These are phyloP conservation scores for Margaritispora aquatica DNA, from an alignment of 495 filamentous ascomycete species.

Conservation along the genomic window DNA sequence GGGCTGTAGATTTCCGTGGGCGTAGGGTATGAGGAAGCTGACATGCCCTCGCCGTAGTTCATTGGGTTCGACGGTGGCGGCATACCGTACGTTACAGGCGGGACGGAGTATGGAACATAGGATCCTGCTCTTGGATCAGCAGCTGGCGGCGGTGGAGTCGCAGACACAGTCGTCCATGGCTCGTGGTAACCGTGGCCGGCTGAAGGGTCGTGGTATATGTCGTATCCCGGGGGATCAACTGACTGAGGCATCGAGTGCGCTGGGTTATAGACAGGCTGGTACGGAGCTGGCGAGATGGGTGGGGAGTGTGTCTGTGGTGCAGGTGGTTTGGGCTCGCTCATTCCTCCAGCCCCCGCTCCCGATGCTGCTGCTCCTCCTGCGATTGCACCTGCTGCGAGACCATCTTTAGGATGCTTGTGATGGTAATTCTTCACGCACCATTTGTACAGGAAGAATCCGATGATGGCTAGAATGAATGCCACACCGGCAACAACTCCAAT, in stretches of 20 bases:
- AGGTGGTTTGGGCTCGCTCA: background rate
- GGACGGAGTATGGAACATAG: background rate
- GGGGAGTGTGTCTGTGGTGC: background rate
- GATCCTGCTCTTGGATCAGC: background rate
- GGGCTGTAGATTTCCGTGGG: no score
- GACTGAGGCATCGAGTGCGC: background rate
- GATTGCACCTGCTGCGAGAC: background rate
- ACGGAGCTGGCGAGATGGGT: background rate
- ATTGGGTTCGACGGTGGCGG: no score
- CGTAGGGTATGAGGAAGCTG: no score
- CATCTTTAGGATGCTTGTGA: background rate
- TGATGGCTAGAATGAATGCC: background rate
- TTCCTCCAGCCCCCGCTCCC: background rate
- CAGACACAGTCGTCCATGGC: background rate
- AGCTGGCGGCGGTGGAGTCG: background rate
- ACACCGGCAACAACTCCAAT: background rate
- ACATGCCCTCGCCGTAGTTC: no score
- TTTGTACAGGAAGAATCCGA: background rate
- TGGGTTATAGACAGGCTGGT: background rate
- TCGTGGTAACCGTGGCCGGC: background rate
- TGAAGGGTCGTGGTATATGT: background rate
- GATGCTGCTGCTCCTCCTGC: background rate
- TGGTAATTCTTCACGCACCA: background rate
- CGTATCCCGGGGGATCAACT: background rate
- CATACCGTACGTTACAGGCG: no score